Base-by-base conservation (phyloP, 192 early-diverging fungal genomes). In the Phlyctochytrium planicorne region DNA sequence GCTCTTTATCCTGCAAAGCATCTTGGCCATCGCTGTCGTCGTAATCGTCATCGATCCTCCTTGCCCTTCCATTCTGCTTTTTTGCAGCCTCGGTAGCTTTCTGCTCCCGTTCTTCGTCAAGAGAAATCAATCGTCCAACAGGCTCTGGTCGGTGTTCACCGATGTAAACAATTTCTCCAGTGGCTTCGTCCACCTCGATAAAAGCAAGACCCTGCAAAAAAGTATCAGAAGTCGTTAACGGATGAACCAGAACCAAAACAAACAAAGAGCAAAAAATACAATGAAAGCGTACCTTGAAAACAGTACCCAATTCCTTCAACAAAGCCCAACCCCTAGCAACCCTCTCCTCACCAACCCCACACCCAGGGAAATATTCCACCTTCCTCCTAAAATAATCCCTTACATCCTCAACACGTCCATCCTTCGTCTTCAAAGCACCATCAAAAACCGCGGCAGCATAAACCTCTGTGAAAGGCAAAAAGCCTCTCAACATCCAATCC, bases 401-500 rank as follows among this genome's bases (percentile, higher is more conserved):
- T n/a, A n/a, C n/a, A n/a, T n/a, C n/a, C n/a, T n/a, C 25, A 55
- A 63, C 53, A 53, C 31, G 14, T 65, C 52, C 53, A 64, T 24
- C 63, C 56, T 47, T 1, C 35, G 2, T 34, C 59, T 30, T 30
- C 33, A 47, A 1, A 6, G 37, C 62, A 1, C 24, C 31, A 40
- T 72, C 70, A 66, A 72, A 72, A 36, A 17, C 16, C 56, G 47
- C 63, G 30, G 63, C 33, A 24, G 53, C 35, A 30, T 47, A 34
- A n/a, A 32, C 24, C n/a, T 72, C 64, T 34, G 30, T 53, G 33
- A 72, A 25, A 6, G 70, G 70, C 25, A 52, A 23, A 56, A 72
- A 72, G 0, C 70, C 70, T 31, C 70, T 63, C 23, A 66, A 62
- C 12, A 30, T 20, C 70, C 69, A 52, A 30, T 63, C 56, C 30